These are phyloP conservation scores for Microbotryum silenes-acaulis DNA, from an alignment of 1,284 basidiomycete genomes.

Conservation along the genomic window DNA sequence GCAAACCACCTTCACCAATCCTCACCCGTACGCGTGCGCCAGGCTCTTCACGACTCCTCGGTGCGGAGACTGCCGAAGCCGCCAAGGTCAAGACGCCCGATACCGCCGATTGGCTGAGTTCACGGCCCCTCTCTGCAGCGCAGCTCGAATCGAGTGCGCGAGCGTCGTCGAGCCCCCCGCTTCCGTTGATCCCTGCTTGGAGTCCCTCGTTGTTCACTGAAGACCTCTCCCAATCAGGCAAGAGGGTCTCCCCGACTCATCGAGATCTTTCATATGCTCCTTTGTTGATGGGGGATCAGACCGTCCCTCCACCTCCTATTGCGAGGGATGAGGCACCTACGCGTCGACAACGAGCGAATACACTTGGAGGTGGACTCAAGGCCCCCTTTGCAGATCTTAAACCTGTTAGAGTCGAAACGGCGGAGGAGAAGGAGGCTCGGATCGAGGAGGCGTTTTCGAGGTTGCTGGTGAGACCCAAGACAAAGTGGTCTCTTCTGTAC, in stretches of 20 bases:
- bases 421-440: constrained; percentile 4
- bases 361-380: constrained; percentile 10
- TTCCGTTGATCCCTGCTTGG: no score
- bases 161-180: no score
- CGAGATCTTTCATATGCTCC: background rate
- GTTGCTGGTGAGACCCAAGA: constrained; percentile 12
- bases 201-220: no score
- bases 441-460: constrained; percentile 23
- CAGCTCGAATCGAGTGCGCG: no score
- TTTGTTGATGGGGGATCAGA: background rate
- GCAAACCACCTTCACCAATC: background rate
- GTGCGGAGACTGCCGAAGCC: background rate
- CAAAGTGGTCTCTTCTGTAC: no score
- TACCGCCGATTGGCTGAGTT: no score
- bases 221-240: no score
- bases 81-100: no score
- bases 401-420: constrained; percentile 3
- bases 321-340: background rate
- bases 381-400: background rate
- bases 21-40: background rate
- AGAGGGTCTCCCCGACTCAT: no score
- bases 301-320: background rate
- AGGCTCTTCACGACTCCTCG: constrained; percentile 1
- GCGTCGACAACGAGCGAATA: constrained; percentile 10
- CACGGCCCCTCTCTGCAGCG: no score